phyloP scores from a whole-genome alignment of 306 rosid genomes.

The Sphenostylis stenocarpa region DNA sequence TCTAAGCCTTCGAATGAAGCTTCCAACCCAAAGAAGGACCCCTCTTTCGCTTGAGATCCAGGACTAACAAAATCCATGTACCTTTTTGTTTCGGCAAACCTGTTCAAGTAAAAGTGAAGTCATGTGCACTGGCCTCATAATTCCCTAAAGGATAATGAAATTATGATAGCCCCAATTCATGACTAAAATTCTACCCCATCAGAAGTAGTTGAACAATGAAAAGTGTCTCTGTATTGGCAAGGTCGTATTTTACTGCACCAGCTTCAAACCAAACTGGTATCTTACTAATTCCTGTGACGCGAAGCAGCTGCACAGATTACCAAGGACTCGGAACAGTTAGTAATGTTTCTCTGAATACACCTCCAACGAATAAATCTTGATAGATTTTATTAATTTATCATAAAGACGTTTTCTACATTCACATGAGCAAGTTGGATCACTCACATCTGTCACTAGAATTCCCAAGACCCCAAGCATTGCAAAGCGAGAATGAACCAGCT shows the following conservation, averaged over 20 bases:
- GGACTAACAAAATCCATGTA: constrained; percentile 90
- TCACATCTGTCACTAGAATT: constrained; percentile 86
- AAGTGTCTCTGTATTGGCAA: constrained; percentile 73
- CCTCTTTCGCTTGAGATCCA: constrained; percentile 88
- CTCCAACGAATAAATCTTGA: not conserved
- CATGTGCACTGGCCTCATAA: not conserved
- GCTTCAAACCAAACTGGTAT: constrained; percentile 88
- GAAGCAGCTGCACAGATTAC: constrained; percentile 65
- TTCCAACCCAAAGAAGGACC: constrained; percentile 80
- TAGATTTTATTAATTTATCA: not conserved
- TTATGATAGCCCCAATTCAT: constrained; percentile 8
- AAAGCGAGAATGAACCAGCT: constrained; percentile 82
- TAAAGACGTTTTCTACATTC: not conserved
- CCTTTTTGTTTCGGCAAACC: constrained; percentile 86
- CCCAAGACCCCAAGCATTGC: constrained; percentile 94
- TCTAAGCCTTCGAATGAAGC: constrained; percentile 77
- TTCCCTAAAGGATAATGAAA: not conserved
- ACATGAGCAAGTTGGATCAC: constrained; percentile 28
- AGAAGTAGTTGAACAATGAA: constrained; percentile 73
- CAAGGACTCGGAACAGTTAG: not conserved
- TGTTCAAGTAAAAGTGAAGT: constrained; percentile 34
- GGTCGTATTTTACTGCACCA: constrained; percentile 68
- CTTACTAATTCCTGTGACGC: constrained; percentile 60
- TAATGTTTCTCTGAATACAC: not conserved
- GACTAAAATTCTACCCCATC: constrained; percentile 66